Evolutionary conservation across 352 stramenopile species (phyloP).

Genomic region (Globisporangium megalacanthum): DNA sequence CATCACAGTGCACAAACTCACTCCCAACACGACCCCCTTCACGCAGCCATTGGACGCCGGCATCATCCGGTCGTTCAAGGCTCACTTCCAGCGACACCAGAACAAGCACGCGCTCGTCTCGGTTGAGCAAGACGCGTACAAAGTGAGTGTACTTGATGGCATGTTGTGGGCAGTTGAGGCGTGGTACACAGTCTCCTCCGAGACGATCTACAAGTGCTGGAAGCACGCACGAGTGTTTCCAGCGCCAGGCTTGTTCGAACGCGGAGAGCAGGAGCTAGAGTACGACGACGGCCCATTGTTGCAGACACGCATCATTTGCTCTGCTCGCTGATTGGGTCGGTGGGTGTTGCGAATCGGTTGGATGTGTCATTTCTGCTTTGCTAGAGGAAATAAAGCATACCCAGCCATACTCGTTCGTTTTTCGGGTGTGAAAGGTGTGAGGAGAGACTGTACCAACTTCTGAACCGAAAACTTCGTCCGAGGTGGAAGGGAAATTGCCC

Average conservation of each 20-base stretch:
- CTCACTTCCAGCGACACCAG: neutral
- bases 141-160: neutral
- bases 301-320: no score
- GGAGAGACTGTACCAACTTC: no score
- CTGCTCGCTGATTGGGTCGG: no score
- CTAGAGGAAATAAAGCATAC: no score
- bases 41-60: neutral
- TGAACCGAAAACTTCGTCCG: no score
- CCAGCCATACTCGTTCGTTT: no score
- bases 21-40: neutral
- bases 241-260: neutral
- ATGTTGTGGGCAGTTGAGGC: neutral
- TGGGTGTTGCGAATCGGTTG: no score
- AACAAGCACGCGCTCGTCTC: neutral
- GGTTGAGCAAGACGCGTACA: neutral
- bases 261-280: no score
- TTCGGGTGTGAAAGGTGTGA: no score
- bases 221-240: neutral
- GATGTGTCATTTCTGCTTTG: no score
- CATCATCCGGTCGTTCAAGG: neutral
- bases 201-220: neutral
- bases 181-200: neutral
- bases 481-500: no score
- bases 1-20: constrained; percentile 1
- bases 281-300: no score